These are phyloP conservation scores for Haplographium delicatum DNA, from an alignment of 495 filamentous ascomycete species.

Conservation along the genomic window DNA sequence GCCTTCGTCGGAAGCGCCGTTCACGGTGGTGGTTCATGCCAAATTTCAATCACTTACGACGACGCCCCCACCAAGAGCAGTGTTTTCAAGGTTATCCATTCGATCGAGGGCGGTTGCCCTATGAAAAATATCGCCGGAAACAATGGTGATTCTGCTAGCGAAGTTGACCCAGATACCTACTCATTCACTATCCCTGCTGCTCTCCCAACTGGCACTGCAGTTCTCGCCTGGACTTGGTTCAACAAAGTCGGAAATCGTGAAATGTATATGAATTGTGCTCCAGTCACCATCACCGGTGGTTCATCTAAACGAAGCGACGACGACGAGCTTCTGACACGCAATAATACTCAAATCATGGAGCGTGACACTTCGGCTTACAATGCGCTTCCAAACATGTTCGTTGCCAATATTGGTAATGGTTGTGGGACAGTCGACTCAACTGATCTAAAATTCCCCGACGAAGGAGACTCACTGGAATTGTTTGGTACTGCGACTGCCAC, in stretches of 20 bases:
- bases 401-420: slow-evolving; percentile 62
- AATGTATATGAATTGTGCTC: slow-evolving; percentile 94
- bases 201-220: slow-evolving; percentile 55
- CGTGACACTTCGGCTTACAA: slow-evolving; percentile 40
- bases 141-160: slow-evolving; percentile 17
- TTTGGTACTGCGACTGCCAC: slow-evolving; percentile 19
- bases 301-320: slow-evolving; percentile 30
- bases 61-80: slow-evolving; percentile 48
- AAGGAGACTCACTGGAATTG: slow-evolving; percentile 47
- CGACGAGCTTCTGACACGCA: slow-evolving; percentile 8
- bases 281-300: slow-evolving; percentile 58
- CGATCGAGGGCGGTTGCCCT: slow-evolving; percentile 77
- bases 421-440: slow-evolving; percentile 44
- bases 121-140: slow-evolving; percentile 43
- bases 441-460: slow-evolving; percentile 49
- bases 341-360: slow-evolving; percentile 10
- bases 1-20: slow-evolving; percentile 57
- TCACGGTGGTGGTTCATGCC: slow-evolving; percentile 85
- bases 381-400: slow-evolving; percentile 71
- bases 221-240: slow-evolving; percentile 84
- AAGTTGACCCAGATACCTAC: slow-evolving; percentile 35
- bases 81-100: slow-evolving; percentile 74
- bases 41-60: slow-evolving; percentile 78
- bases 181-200: slow-evolving; percentile 52
- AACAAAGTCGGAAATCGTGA: slow-evolving; percentile 78